Conservation (phyloP, 1,284 basidiomycete genomes). For the Sanghuangporus sanghuang region DNA sequence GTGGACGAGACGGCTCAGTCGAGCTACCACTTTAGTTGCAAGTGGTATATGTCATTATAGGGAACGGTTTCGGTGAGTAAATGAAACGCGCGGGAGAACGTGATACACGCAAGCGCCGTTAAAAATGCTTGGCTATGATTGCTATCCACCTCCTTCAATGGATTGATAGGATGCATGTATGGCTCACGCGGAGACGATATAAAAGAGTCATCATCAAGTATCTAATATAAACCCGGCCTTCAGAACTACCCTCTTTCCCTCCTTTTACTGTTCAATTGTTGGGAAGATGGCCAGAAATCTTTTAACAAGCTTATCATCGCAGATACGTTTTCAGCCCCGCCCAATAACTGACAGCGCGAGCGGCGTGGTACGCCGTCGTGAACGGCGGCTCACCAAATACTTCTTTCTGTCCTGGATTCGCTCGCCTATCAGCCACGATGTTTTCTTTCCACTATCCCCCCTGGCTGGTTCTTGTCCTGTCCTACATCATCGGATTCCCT, state of each 20-base stretch:
- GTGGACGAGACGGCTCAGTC: not conserved
- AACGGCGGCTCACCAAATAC: constrained; percentile 1
- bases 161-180: no score
- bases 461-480: not conserved
- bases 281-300: no score
- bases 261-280: no score
- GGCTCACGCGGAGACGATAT: no score
- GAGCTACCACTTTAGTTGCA: not conserved
- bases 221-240: no score
- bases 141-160: no score
- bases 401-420: not conserved
- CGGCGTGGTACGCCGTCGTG: not conserved
- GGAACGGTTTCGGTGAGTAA: not conserved
- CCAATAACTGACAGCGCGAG: not conserved
- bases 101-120: no score
- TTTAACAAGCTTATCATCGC: not conserved
- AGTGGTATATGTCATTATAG: not conserved
- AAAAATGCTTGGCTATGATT: no score
- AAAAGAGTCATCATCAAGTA: no score
- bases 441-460: not conserved
- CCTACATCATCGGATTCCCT: constrained; percentile 1
- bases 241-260: no score
- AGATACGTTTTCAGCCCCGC: not conserved
- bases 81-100: not conserved
- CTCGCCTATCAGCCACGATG: not conserved